Evolutionary conservation across 2,329 filamentous ascomycete genomes (phyloP).

Genomic region (Bipolaris victoriae): DNA sequence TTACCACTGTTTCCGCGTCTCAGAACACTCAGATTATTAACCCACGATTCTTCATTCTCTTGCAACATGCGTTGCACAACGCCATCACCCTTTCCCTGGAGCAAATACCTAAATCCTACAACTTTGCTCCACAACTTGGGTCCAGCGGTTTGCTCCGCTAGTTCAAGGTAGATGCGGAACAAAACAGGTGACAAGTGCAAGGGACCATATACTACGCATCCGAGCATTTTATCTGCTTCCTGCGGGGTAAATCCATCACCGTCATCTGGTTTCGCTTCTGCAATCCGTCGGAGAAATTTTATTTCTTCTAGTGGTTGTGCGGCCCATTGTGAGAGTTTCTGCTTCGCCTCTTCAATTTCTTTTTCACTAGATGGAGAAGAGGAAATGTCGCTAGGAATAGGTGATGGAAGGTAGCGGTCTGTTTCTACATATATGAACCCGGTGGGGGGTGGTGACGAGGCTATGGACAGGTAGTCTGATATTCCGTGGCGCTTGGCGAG

Average conservation of each 20-base stretch:
- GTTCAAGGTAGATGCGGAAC: conserved; percentile 68
- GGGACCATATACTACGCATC: conserved; percentile 85
- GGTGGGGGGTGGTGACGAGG: conserved; percentile 9
- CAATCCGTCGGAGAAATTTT: conserved; percentile 69
- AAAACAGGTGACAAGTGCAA: conserved; percentile 67
- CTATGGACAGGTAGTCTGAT: conserved; percentile 60
- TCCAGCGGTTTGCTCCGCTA: conserved; percentile 67
- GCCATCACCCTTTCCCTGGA: conserved; percentile 62
- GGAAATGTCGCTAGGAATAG: conserved; percentile 4
- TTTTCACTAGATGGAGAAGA: background rate
- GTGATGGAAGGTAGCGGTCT: conserved; percentile 62
- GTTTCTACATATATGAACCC: conserved; percentile 86
- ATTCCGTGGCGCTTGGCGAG: conserved; percentile 70
- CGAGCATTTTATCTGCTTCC: conserved; percentile 62
- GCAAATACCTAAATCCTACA: conserved; percentile 79
- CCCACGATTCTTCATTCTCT: conserved; percentile 36
- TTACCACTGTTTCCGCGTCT: conserved; percentile 63
- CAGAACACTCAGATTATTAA: background rate
- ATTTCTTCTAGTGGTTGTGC: conserved; percentile 74
- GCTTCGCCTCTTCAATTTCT: conserved; percentile 1
- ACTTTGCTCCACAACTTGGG: conserved; percentile 68
- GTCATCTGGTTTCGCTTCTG: conserved; percentile 68
- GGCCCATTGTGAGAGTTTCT: conserved; percentile 62
- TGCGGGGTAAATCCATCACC: conserved; percentile 60
- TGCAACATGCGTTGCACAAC: conserved; percentile 58